Evolutionary conservation across 1,139 yeast genomes (phyloP).

Genomic region (Yarrowia galli): DNA sequence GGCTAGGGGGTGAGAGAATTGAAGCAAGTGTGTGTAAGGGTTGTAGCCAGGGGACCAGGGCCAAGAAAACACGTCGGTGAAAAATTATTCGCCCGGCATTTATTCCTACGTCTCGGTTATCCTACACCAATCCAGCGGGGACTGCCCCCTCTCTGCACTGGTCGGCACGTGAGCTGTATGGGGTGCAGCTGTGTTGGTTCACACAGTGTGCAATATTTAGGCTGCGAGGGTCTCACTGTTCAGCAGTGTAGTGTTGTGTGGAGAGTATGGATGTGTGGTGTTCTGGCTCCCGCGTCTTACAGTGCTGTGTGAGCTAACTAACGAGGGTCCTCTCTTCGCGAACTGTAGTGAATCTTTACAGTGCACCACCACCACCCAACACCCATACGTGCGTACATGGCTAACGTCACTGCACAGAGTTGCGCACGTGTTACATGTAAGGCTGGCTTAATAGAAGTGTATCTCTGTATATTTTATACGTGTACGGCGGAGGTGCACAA

Average conservation of each 20-base stretch:
- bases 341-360: neutral
- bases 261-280: too few species aligned
- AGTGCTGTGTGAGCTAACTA: too few species aligned
- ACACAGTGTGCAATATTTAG: neutral
- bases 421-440: conserved; percentile 28
- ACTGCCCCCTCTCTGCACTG: conserved; percentile 7
- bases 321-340: too few species aligned
- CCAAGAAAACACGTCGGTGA: neutral
- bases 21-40: conserved; percentile 7
- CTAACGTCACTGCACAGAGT: conserved; percentile 4
- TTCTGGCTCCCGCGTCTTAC: neutral
- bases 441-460: conserved; percentile 16
- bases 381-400: neutral
- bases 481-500: conserved; percentile 4
- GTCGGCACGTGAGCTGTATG: conserved; percentile 34
- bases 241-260: neutral
- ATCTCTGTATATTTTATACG: neutral
- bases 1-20: conserved; percentile 36
- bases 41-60: neutral
- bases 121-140: neutral
- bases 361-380: neutral
- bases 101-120: neutral
- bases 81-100: neutral
- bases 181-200: conserved; percentile 17
- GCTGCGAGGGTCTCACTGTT: neutral